phyloP scores from a whole-genome alignment of 441 rosid genomes.

The Brassica hybrid region DNA sequence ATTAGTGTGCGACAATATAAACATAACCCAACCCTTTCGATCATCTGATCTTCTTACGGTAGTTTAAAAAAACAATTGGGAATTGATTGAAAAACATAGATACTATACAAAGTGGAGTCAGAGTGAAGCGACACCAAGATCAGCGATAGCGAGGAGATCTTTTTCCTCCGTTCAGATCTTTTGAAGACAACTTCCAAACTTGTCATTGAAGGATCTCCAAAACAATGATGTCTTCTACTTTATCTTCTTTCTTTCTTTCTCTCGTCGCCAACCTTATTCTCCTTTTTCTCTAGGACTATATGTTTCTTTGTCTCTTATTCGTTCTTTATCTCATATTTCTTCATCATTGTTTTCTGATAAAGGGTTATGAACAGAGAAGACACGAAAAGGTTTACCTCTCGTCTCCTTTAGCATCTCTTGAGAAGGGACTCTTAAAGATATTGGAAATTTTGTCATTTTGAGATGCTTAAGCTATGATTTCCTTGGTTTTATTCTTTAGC shows the following conservation, averaged over 20 bases:
- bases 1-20: not conserved
- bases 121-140: no score
- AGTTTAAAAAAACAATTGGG: not conserved
- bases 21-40: not conserved
- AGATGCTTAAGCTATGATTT: no score
- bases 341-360: not conserved
- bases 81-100: not conserved
- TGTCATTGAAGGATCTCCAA: not conserved
- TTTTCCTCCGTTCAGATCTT: no score
- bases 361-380: not conserved
- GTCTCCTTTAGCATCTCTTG: not conserved
- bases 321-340: not conserved
- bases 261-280: not conserved
- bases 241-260: not conserved
- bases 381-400: not conserved
- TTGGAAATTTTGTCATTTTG: no score
- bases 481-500: no score
- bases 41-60: not conserved
- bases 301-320: not conserved
- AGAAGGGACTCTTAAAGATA: no score
- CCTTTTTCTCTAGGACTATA: not conserved
- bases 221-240: not conserved
- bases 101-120: no score
- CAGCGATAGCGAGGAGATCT: no score
- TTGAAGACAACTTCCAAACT: no score